These are phyloP conservation scores for Pezicula carpinea DNA, from an alignment of 2,329 filamentous ascomycete species.

Conservation along the genomic window DNA sequence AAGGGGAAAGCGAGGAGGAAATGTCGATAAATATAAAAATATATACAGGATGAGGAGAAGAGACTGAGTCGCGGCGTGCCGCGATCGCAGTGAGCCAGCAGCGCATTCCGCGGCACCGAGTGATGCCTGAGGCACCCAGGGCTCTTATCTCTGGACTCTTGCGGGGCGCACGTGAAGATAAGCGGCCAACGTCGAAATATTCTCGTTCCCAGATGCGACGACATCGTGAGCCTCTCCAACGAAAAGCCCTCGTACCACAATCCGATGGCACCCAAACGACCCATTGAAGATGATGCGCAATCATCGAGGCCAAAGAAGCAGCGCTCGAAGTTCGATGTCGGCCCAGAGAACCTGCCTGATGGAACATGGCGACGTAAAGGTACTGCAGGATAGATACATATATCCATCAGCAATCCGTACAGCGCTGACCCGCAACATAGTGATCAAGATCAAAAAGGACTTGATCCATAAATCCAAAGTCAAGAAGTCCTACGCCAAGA, in stretches of 20 bases:
- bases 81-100: too few relatives aligned
- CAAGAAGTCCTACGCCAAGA: conserved; percentile 86
- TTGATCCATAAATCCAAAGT: conserved; percentile 91
- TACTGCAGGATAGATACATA: conserved; percentile 22
- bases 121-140: too few relatives aligned
- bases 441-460: conserved; percentile 82
- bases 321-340: conserved; percentile 75
- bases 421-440: conserved; percentile 36
- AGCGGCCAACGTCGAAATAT: too few relatives aligned
- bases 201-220: too few relatives aligned
- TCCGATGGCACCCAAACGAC: conserved; percentile 55
- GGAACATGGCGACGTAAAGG: conserved; percentile 82
- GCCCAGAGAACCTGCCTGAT: conserved; percentile 86
- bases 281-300: conserved; percentile 40
- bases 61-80: not conserved
- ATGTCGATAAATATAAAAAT: not conserved
- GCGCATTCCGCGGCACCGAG: too few relatives aligned
- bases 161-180: too few relatives aligned
- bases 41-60: not conserved
- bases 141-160: too few relatives aligned
- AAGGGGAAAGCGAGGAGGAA: not conserved
- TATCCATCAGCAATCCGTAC: too few relatives aligned
- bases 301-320: conserved; percentile 44
- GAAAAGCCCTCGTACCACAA: conserved; percentile 1
- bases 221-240: too few relatives aligned